These are phyloP conservation scores for Backusella australiensis DNA, from an alignment of 192 early-diverging fungal genomes.

Conservation along the genomic window DNA sequence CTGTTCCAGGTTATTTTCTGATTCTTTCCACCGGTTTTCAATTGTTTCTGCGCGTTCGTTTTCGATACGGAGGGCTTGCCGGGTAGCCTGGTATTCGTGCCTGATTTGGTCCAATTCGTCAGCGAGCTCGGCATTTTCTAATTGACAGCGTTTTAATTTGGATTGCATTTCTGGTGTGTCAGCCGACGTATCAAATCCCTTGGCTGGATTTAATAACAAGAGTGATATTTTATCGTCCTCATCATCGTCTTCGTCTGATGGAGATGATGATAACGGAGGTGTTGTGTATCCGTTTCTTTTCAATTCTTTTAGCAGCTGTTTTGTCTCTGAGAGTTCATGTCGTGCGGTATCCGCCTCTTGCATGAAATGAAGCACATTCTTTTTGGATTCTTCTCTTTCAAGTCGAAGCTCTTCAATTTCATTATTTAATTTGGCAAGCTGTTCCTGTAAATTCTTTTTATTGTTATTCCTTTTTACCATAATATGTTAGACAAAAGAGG, in stretches of 20 bases:
- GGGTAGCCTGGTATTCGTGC: constrained; percentile 2
- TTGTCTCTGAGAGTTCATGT: not conserved
- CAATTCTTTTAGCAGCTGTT: not conserved
- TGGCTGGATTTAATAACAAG: not conserved
- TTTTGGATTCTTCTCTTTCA: constrained; percentile 19
- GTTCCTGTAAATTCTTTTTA: constrained; percentile 15
- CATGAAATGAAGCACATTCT: constrained; percentile 19
- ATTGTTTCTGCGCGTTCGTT: constrained; percentile 12
- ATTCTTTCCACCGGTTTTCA: constrained; percentile 7
- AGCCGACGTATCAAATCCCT: not conserved
- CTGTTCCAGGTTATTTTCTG: constrained; percentile 8
- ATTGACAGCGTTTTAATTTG: not conserved
- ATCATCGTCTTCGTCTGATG: not conserved
- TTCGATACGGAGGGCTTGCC: not conserved
- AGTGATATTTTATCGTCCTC: not conserved
- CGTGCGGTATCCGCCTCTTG: constrained; percentile 24
- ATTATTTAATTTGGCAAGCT: constrained; percentile 12
- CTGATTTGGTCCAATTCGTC: constrained; percentile 13
- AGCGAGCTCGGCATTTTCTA: not conserved
- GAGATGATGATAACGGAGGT: not conserved
- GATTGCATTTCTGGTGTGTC: not conserved
- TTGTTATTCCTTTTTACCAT: constrained; percentile 10
- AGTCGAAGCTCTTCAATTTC: constrained; percentile 25
- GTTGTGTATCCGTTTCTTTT: not conserved
- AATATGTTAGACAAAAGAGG: not conserved